Percentiles rank a stretch among this genome's conserved stretches.
phyloP scores from a whole-genome alignment of 306 rosid species.

The Medicago arabica region DNA sequence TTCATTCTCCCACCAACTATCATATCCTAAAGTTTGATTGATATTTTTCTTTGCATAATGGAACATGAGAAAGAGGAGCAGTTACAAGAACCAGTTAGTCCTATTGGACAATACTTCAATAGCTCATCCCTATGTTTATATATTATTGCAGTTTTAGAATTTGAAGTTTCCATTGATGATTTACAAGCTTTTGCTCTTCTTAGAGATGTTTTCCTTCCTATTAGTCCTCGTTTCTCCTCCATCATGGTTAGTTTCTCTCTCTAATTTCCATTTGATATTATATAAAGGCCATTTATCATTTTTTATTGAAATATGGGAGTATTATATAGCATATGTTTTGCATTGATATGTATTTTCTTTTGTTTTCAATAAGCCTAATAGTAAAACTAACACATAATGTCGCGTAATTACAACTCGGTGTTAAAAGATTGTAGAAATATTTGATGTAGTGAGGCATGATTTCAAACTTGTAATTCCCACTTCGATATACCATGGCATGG shows the following conservation, averaged over 20 bases:
- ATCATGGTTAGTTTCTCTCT: constrained; percentile 44
- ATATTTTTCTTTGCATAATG: constrained; percentile 19
- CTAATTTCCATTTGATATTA: background rate
- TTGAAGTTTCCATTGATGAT: constrained; percentile 49
- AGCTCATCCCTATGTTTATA: constrained; percentile 50
- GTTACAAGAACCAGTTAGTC: constrained; percentile 61
- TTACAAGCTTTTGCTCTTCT: constrained; percentile 35
- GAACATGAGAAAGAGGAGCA: constrained; percentile 27
- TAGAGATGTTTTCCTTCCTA: constrained; percentile 51
- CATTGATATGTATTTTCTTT: no score
- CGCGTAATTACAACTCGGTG: no score
- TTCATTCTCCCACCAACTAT: background rate
- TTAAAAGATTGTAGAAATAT: no score
- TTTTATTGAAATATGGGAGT: no score
- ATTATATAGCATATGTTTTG: no score
- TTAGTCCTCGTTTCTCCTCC: constrained; percentile 65
- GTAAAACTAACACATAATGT: no score
- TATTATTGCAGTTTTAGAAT: constrained; percentile 57
- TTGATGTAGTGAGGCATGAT: no score
- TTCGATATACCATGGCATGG: no score
- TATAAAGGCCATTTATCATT: no score
- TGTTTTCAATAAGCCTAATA: no score
- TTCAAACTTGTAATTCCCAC: no score
- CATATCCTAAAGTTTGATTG: background rate
- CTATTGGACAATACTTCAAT: constrained; percentile 59